A percentile compares a stretch with the other conserved stretches of the same genome.
Evolutionary conservation across 108 stramenopile genomes (phyloP).

Genomic region (Cyclotella sp.): DNA sequence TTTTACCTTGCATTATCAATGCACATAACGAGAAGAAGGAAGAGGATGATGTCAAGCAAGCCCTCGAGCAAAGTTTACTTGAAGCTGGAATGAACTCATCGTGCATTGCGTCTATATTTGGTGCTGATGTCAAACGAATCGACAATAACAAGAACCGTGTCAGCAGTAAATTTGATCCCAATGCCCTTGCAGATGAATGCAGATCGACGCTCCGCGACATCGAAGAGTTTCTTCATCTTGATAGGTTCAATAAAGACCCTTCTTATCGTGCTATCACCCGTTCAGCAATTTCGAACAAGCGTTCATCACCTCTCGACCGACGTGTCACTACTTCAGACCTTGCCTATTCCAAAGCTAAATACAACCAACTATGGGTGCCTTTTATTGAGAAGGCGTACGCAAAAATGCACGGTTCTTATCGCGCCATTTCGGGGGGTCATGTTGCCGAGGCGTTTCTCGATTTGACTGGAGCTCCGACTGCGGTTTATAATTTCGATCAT

Average conservation of each 20-base stretch:
- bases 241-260: conserved; percentile 44
- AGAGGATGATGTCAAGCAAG: conserved; percentile 38
- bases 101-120: not conserved
- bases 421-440: conserved; percentile 79
- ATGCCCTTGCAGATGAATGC: conserved; percentile 55
- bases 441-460: conserved; percentile 88
- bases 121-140: not conserved
- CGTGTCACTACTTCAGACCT: conserved; percentile 52
- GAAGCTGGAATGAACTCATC: conserved; percentile 25
- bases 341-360: conserved; percentile 70
- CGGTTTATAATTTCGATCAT: conserved; percentile 64
- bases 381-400: conserved; percentile 98
- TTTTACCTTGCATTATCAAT: conserved; percentile 52
- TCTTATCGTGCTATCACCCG: conserved; percentile 26
- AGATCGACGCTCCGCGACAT: conserved; percentile 47
- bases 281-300: not conserved
- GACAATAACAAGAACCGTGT: conserved; percentile 1
- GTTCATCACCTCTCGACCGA: conserved; percentile 24
- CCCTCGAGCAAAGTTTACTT: conserved; percentile 45
- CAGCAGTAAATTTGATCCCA: conserved; percentile 51
- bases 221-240: conserved; percentile 53
- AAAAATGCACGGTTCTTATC: conserved; percentile 89
- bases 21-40: conserved; percentile 39
- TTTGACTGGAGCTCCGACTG: conserved; percentile 82
- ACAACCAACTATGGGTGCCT: conserved; percentile 93